Evolutionary conservation across 176 grass and related monocot species (phyloP).

Genomic region (bread wheat (Triticum aestivum)): DNA sequence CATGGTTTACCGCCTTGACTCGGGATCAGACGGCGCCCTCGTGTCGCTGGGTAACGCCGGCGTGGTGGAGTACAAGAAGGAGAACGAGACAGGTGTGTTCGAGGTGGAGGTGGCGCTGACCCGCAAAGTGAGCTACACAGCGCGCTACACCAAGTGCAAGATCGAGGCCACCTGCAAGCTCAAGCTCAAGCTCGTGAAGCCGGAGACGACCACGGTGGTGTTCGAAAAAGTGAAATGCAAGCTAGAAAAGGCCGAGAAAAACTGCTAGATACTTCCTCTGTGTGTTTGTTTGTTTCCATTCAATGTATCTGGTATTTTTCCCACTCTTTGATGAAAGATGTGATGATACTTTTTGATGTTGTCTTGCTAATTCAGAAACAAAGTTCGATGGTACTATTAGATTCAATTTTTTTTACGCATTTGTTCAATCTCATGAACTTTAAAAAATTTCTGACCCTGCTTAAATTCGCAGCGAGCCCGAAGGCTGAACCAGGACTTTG

Average conservation of each 20-base stretch:
- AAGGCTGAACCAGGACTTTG: too few species aligned
- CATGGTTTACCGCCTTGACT: slow-evolving; percentile 8
- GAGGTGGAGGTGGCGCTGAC: slow-evolving; percentile 30
- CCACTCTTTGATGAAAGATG: too few species aligned
- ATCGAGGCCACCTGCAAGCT: slow-evolving; percentile 26
- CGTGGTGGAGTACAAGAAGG: slow-evolving; percentile 31
- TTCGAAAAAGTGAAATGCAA: slow-evolving; percentile 18
- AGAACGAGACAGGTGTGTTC: slow-evolving; percentile 34
- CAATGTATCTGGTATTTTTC: too few species aligned
- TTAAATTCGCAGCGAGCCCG: too few species aligned
- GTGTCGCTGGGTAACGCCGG: slow-evolving; percentile 22
- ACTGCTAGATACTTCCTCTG: not conserved
- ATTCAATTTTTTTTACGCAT: too few species aligned
- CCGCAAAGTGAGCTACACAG: slow-evolving; percentile 15
- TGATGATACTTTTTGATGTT: too few species aligned
- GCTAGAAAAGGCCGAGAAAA: not conserved
- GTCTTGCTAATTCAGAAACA: too few species aligned
- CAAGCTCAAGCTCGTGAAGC: slow-evolving; percentile 26
- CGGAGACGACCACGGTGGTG: not conserved
- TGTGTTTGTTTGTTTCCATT: too few species aligned
- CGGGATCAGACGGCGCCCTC: not conserved
- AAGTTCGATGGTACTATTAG: too few species aligned
- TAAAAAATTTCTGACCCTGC: too few species aligned
- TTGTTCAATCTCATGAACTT: too few species aligned
- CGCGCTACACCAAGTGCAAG: slow-evolving; percentile 4